phyloP scores from a whole-genome alignment of 2,329 filamentous ascomycete species.

The Exophiala calicioides region DNA sequence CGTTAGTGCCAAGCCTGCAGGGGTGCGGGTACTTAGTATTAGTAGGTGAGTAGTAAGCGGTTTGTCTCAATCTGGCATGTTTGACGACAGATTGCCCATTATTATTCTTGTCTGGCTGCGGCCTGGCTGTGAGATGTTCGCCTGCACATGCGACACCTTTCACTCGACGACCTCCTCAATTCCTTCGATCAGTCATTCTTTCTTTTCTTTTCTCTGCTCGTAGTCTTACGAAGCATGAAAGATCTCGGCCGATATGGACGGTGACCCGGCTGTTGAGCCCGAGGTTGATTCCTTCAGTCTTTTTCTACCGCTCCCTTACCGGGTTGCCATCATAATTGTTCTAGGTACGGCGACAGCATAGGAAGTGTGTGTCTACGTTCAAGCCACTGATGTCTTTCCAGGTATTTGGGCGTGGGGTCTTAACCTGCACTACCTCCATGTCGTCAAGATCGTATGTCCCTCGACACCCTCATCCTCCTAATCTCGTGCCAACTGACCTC shows the following conservation, averaged over 20 bases:
- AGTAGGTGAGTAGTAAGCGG: too few relatives aligned
- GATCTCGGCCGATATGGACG: constrained; percentile 26
- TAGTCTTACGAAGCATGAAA: constrained; percentile 20
- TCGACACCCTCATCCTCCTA: neutral
- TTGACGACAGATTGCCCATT: too few relatives aligned
- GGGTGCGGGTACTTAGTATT: too few relatives aligned
- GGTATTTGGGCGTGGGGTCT: constrained; percentile 93
- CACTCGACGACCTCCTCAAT: neutral
- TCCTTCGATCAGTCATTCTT: neutral
- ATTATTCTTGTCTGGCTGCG: too few relatives aligned
- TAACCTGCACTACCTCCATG: constrained; percentile 83
- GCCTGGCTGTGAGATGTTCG: neutral
- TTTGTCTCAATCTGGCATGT: too few relatives aligned
- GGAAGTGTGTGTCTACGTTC: neutral
- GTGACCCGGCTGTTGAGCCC: constrained; percentile 32
- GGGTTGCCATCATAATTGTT: constrained; percentile 81
- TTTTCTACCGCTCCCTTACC: constrained; percentile 83
- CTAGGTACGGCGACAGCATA: constrained; percentile 62
- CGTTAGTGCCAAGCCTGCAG: too few relatives aligned
- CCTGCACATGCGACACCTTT: neutral
- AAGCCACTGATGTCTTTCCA: constrained; percentile 39
- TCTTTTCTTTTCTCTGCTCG: constrained; percentile 3
- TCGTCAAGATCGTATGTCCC: constrained; percentile 68
- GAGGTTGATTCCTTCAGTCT: constrained; percentile 80
- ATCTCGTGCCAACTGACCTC: constrained; percentile 28